Evolutionary conservation across 768 basidiomycete species (phyloP).

Genomic region (Termitomyces heimii): DNA sequence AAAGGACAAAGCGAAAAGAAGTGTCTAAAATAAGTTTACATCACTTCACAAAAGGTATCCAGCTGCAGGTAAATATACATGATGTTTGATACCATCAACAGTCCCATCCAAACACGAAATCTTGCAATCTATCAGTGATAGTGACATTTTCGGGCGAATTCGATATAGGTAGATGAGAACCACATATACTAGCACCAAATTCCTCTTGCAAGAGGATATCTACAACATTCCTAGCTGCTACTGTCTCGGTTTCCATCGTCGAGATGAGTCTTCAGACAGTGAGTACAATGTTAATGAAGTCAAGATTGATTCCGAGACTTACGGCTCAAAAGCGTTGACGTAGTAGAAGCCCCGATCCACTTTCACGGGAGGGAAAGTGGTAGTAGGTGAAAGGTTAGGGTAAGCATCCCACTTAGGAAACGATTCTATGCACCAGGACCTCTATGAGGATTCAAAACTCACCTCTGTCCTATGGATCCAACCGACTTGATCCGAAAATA

Average conservation of each 20-base stretch:
- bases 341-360: slow-evolving; percentile 82
- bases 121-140: slow-evolving; percentile 10
- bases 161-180: slow-evolving; percentile 26
- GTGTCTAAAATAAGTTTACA: slow-evolving; percentile 6
- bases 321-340: slow-evolving; percentile 90
- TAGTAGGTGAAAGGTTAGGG: slow-evolving; percentile 63
- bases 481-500: slow-evolving; percentile 63
- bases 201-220: slow-evolving; percentile 72
- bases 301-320: slow-evolving; percentile 24
- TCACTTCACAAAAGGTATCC: background rate
- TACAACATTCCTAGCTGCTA: slow-evolving; percentile 78
- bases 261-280: slow-evolving; percentile 58
- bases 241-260: slow-evolving; percentile 92
- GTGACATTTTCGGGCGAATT: slow-evolving; percentile 4
- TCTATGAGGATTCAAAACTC: background rate
- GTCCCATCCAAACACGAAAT: slow-evolving; percentile 72
- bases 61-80: background rate
- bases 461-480: slow-evolving; percentile 86
- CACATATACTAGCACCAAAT: slow-evolving; percentile 69
- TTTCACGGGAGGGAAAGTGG: slow-evolving; percentile 69
- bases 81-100: slow-evolving; percentile 35
- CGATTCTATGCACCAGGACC: background rate
- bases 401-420: slow-evolving; percentile 69
- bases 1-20: background rate
- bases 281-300: background rate